These are phyloP conservation scores for Hyphochytrium catenoides DNA, from an alignment of 352 stramenopile genomes.

Conservation along the genomic window DNA sequence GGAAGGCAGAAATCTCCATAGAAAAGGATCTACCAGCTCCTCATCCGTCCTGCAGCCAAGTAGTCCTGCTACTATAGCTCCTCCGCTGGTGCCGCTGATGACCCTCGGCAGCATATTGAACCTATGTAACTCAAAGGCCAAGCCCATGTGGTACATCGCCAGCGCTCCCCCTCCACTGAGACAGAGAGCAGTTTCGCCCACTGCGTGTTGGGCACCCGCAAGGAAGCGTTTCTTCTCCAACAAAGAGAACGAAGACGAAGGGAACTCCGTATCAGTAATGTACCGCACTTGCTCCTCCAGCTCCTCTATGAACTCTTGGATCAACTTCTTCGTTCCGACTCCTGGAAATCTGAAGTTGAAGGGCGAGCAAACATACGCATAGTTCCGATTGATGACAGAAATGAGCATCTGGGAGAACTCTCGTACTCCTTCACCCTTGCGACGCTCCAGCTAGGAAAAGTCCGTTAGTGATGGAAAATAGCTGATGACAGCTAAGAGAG, in stretches of 20 bases:
- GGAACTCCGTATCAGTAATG: slow-evolving; percentile 2
- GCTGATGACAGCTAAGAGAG: slow-evolving; percentile 20
- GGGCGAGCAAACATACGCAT: slow-evolving; percentile 24
- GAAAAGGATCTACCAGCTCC: slow-evolving; percentile 44
- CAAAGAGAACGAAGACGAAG: slow-evolving; percentile 11
- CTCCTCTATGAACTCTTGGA: slow-evolving; percentile 22
- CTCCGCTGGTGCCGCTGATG: slow-evolving; percentile 73
- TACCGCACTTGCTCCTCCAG: slow-evolving; percentile 17
- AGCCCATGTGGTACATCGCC: slow-evolving; percentile 82
- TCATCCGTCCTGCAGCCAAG: slow-evolving; percentile 52
- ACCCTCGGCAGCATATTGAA: slow-evolving; percentile 65
- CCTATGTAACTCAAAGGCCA: slow-evolving; percentile 63
- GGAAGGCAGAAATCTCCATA: too few relatives aligned
- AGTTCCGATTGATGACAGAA: slow-evolving; percentile 32
- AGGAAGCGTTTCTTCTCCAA: slow-evolving; percentile 27
- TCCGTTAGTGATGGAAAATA: slow-evolving; percentile 14
- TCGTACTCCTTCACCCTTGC: slow-evolving; percentile 14
- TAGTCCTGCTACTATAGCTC: slow-evolving; percentile 61
- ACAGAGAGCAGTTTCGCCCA: slow-evolving; percentile 69
- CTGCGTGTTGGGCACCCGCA: slow-evolving; percentile 32
- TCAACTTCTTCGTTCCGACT: slow-evolving; percentile 27
- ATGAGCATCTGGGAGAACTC: slow-evolving; percentile 19
- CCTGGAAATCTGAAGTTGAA: slow-evolving; percentile 25
- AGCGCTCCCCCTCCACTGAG: slow-evolving; percentile 68
- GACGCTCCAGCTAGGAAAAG: slow-evolving; percentile 14